Base-by-base conservation (phyloP, 1,139 yeast genomes). In the Blastobotrys illinoisensis region DNA sequence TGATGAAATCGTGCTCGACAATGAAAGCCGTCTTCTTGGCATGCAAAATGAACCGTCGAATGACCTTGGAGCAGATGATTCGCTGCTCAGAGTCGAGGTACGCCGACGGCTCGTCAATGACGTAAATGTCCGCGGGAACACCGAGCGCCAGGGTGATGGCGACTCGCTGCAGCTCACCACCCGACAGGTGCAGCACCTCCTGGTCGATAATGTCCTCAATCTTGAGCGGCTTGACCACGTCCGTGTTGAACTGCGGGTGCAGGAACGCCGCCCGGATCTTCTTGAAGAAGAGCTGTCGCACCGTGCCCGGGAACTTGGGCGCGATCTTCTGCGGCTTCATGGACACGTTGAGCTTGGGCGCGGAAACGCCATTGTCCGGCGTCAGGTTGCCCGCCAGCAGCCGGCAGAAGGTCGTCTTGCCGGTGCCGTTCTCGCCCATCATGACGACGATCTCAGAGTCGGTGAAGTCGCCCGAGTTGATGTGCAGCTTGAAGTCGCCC, bases 361-460 rank as follows among this genome's bases (percentile, higher is more conserved):
- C 84, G 67, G 82, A 81, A 60, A 75, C 74, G 56, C 89, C 89
- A 62, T 82, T 81, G 73, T 91, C 97, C 45, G 98, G 95, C 51
- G 88, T 79, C 62, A 88, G 79, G 47, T 89, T 89, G 67, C 99
- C 99, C 19, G 99, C 98, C 66, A 93, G 79, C 68, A 93, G 78
- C 71, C 86, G 88, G 80, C 97, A 91, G 78, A 93, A 86, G 7
- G 99, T 93, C 47, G 99, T 93, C 77, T 93, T 93, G 79, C 99
- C 99, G 21, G 99, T 93, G 78, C 99, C 99, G 72, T 93, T 93
- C 77, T 93, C 99, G 71, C 99, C 99, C 96, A 93, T 91, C 97
- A 93, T 89, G 57, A 93, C 99, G 69, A 93, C 81, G 66, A 93
- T 93, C 77, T 93, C 99, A 47, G 97, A 88, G 72, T 93, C 96